Percentiles rank a stretch among this genome's conserved stretches.
Evolutionary conservation across 148 eudicot genomes (phyloP).

Genomic region (Cornus florida): DNA sequence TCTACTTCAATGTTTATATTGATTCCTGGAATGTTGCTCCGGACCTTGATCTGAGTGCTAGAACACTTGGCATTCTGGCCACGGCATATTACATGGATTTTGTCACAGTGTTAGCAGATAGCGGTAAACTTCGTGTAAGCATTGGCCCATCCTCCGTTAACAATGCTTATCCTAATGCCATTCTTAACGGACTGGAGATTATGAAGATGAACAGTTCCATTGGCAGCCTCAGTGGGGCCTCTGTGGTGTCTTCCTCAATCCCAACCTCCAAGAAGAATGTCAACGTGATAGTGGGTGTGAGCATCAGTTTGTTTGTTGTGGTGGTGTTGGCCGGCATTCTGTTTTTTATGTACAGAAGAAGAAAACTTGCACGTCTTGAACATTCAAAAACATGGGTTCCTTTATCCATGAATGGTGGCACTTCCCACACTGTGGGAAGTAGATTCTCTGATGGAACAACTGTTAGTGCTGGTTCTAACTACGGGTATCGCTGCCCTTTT

Average conservation of each 20-base stretch:
- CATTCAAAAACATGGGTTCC: conserved; percentile 79
- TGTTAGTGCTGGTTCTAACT: conserved; percentile 47
- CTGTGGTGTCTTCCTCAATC: conserved; percentile 5
- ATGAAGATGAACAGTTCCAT: conserved; percentile 73
- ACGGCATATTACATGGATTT: conserved; percentile 60
- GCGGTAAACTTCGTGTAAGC: conserved; percentile 45
- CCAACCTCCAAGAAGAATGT: conserved; percentile 27
- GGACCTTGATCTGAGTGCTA: conserved; percentile 48
- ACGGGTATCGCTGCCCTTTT: conserved; percentile 72
- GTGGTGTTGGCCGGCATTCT: conserved; percentile 39
- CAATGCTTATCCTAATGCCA: conserved; percentile 62
- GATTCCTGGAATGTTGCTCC: conserved; percentile 46
- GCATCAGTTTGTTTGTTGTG: conserved; percentile 45
- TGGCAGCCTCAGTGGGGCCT: conserved; percentile 52
- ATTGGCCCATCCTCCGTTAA: conserved; percentile 59
- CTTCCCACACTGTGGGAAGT: conserved; percentile 66
- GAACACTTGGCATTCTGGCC: conserved; percentile 32
- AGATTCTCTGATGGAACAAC: conserved; percentile 59
- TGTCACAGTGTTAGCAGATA: conserved; percentile 40
- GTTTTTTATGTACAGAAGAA: conserved; percentile 41
- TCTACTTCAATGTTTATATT: conserved; percentile 67
- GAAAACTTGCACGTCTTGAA: conserved; percentile 34
- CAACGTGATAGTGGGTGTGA: conserved; percentile 47
- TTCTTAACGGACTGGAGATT: conserved; percentile 84
- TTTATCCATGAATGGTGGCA: conserved; percentile 52